Percentiles rank a stretch among this genome's conserved stretches.
Evolutionary conservation across 768 basidiomycete species (phyloP).

Genomic region (Royoungia palumana): DNA sequence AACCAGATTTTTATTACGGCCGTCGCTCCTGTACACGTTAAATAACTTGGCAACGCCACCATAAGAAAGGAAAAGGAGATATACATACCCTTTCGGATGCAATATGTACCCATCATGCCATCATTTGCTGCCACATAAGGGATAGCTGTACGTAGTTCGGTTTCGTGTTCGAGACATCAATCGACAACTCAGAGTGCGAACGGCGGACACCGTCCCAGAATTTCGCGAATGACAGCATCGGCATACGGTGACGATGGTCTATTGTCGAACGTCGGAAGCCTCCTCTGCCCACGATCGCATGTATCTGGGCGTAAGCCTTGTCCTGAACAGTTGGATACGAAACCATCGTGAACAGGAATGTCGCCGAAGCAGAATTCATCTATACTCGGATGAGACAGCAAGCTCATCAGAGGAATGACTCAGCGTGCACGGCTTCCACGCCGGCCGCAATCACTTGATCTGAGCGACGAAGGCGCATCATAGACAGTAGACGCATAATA

Average conservation of each 20-base stretch:
- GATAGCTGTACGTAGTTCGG: slow-evolving; percentile 7
- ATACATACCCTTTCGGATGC: neutral
- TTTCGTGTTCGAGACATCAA: neutral
- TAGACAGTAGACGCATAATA: slow-evolving; percentile 1
- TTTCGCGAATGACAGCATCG: slow-evolving; percentile 37
- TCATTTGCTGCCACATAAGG: slow-evolving; percentile 6
- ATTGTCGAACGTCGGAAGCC: slow-evolving; percentile 17
- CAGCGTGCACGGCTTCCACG: slow-evolving; percentile 13
- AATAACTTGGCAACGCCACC: neutral
- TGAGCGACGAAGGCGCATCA: neutral
- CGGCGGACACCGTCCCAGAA: slow-evolving; percentile 15
- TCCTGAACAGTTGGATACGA: slow-evolving; percentile 18
- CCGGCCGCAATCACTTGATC: slow-evolving; percentile 7
- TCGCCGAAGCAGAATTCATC: slow-evolving; percentile 7
- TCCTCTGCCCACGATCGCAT: slow-evolving; percentile 19
- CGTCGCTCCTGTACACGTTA: slow-evolving; percentile 13
- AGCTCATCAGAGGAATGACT: neutral
- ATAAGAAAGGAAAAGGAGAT: neutral
- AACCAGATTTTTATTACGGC: slow-evolving; percentile 31
- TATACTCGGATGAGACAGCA: neutral
- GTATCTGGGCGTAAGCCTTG: slow-evolving; percentile 13
- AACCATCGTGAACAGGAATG: slow-evolving; percentile 16
- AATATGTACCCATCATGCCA: no score
- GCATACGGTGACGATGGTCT: slow-evolving; percentile 38
- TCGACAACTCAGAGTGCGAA: slow-evolving; percentile 10